Percentiles rank a stretch among this genome's conserved stretches.
Conservation (phyloP, 1,284 basidiomycete genomes). For the Sparassis latifolia region DNA sequence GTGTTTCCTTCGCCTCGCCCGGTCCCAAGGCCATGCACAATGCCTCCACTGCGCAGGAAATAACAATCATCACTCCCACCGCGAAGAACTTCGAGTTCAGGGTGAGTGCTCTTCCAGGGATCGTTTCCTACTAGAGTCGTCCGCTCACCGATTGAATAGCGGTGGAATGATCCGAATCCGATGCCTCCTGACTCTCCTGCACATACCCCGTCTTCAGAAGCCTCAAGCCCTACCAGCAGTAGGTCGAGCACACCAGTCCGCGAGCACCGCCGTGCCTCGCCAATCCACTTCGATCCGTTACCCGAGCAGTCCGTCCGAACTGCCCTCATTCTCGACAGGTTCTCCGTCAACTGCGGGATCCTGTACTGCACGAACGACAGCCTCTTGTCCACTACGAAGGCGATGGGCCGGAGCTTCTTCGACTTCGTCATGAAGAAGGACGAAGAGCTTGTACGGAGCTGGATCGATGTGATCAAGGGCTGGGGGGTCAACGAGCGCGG, state of each 20-base stretch:
- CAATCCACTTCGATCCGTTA: slow-evolving; percentile 48
- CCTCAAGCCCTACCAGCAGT: slow-evolving; percentile 5
- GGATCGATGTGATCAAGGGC: slow-evolving; percentile 67
- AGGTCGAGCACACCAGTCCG: slow-evolving; percentile 6
- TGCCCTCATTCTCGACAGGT: slow-evolving; percentile 69
- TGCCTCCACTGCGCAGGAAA: slow-evolving; percentile 72
- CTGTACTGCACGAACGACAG: slow-evolving; percentile 68
- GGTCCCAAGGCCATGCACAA: slow-evolving; percentile 69
- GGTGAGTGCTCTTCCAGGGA: slow-evolving; percentile 32
- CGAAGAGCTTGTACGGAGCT: slow-evolving; percentile 55
- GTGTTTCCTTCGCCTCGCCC: slow-evolving; percentile 66
- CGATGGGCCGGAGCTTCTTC: slow-evolving; percentile 64
- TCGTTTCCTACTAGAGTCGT: slow-evolving; percentile 5
- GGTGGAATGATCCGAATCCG: slow-evolving; percentile 67
- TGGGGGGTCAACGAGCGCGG: slow-evolving; percentile 78
- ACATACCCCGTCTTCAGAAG: slow-evolving; percentile 8
- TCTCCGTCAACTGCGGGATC: slow-evolving; percentile 55
- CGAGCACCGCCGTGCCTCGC: slow-evolving; percentile 12
- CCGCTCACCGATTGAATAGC: slow-evolving; percentile 30
- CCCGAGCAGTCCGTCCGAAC: slow-evolving; percentile 61
- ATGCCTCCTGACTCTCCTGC: slow-evolving; percentile 33
- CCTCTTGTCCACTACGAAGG: slow-evolving; percentile 46
- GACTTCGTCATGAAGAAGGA: slow-evolving; percentile 62
- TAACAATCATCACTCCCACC: slow-evolving; percentile 60
- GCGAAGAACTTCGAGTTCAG: slow-evolving; percentile 63